Conservation (phyloP, 179 eudicot species). For the Patellifolia procumbens region DNA sequence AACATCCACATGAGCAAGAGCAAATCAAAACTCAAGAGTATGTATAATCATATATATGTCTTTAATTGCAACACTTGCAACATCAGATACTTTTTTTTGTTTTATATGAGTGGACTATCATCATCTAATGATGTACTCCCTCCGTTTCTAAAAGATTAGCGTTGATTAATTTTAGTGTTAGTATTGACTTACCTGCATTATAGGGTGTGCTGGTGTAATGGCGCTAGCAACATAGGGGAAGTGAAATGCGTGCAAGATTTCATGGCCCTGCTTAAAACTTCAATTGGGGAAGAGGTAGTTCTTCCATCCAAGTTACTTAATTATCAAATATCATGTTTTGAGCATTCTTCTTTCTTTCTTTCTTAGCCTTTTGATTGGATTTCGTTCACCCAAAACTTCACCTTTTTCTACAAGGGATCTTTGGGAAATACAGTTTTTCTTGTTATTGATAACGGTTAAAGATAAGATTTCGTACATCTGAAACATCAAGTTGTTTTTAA, state of each 20-base stretch:
- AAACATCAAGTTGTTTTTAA: background rate
- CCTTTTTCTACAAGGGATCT: too few species aligned
- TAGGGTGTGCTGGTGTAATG: background rate
- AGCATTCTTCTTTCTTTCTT: background rate
- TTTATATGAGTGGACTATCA: too few species aligned
- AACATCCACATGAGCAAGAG: too few species aligned
- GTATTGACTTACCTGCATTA: background rate
- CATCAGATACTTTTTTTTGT: too few species aligned
- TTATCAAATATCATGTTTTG: too few species aligned
- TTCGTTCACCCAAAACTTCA: background rate
- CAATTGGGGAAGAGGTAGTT: slow-evolving; percentile 20
- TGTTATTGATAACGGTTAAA: background rate
- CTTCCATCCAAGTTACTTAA: too few species aligned
- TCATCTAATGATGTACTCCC: background rate
- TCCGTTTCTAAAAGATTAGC: too few species aligned
- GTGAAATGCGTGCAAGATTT: background rate
- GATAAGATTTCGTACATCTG: background rate
- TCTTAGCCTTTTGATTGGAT: background rate
- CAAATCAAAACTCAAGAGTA: too few species aligned
- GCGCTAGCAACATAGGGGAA: background rate
- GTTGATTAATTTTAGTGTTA: too few species aligned
- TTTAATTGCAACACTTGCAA: too few species aligned
- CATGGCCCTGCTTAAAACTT: background rate
- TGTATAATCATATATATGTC: too few species aligned
- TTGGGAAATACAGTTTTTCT: too few species aligned